Conservation (phyloP, 768 basidiomycete species). For the Pholiota molesta region DNA sequence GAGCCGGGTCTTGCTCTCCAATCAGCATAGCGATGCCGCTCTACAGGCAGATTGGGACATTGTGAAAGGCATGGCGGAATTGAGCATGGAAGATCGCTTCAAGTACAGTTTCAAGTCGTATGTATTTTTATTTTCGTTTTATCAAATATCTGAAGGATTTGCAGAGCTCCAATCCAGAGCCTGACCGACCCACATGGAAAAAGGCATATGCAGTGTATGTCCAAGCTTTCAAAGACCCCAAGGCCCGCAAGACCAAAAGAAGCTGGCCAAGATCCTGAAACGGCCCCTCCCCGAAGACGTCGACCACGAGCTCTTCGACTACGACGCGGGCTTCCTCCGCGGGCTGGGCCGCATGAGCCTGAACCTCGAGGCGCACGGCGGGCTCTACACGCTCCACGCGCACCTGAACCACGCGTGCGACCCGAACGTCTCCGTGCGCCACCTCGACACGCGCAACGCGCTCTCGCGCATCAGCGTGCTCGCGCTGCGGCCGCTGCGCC, state of each 20-base stretch:
- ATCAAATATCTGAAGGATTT: slow-evolving; percentile 4
- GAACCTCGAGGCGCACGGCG: slow-evolving; percentile 86
- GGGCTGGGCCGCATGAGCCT: slow-evolving; percentile 80
- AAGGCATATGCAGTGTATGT: slow-evolving; percentile 60
- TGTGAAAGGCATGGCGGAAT: slow-evolving; percentile 64
- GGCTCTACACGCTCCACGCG: slow-evolving; percentile 83
- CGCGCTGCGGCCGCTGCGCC: slow-evolving; percentile 63
- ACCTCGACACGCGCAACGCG: slow-evolving; percentile 68
- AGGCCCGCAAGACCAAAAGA: slow-evolving; percentile 54
- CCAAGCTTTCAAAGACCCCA: slow-evolving; percentile 65
- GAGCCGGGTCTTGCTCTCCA: slow-evolving; percentile 60
- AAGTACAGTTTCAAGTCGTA: slow-evolving; percentile 53
- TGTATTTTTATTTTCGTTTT: slow-evolving; percentile 20
- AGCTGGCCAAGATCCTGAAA: slow-evolving; percentile 55
- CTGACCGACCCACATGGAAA: slow-evolving; percentile 70
- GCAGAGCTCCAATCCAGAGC: slow-evolving; percentile 41
- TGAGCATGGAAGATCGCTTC: slow-evolving; percentile 75
- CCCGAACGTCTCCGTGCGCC: slow-evolving; percentile 80
- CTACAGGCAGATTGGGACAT: slow-evolving; percentile 55
- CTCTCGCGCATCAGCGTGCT: slow-evolving; percentile 76
- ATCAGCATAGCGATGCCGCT: slow-evolving; percentile 48
- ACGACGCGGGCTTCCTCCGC: slow-evolving; percentile 68
- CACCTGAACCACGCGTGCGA: slow-evolving; percentile 86
- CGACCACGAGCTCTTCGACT: slow-evolving; percentile 66
- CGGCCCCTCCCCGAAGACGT: slow-evolving; percentile 53